Evolutionary conservation across 169 alveolate species (phyloP), one percentile per base, ranked within the genome.

Genomic region (Pseudocohnilembus persalinus): DNA sequence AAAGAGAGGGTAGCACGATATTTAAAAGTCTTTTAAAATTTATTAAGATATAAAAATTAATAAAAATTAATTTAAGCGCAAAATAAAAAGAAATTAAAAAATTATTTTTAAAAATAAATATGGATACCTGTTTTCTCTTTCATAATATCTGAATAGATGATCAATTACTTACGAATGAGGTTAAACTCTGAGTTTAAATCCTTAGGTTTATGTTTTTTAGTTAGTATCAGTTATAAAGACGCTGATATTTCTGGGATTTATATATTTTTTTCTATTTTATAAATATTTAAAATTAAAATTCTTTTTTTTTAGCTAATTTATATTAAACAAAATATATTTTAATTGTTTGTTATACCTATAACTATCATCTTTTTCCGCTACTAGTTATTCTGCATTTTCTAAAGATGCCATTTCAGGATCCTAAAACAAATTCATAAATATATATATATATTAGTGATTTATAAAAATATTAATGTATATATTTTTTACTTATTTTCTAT

Each of bases 71-170:
- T 49, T 11, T 49, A 49, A 49, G 20, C 4, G 20, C 26, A 11
- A 49, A 49, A 11, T 11, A 49, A 49, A 11, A 11, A 49, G 4
- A 11, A 49, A 49, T 11, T 49, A 49, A 49, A 49, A 49, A 49
- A 49, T 11, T 11, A 49, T 11, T 11, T 49, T 11, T 49, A 49
- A 49, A 4, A 11, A 49, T 11, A 11, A 49, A 49, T 11, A 11
- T 49, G 20, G 35, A 74, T 86, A 79, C 31, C 83, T 81, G 75
- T 86, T 86, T 63, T 76, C 90, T 79, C 90, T 86, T 81, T 86
- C 90, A 63, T 75, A 86, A 75, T 74, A 86, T 81, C 90, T 86
- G 27, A 86, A 81, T 15, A 86, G 79, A 75, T 86, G 90, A 81
- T 86, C 90, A 4, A 81, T 76, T 28, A 75, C 77, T 75, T 81